Base-by-base conservation (phyloP, 2,329 filamentous ascomycete genomes). In the Ophiocordyceps unilateralis region DNA sequence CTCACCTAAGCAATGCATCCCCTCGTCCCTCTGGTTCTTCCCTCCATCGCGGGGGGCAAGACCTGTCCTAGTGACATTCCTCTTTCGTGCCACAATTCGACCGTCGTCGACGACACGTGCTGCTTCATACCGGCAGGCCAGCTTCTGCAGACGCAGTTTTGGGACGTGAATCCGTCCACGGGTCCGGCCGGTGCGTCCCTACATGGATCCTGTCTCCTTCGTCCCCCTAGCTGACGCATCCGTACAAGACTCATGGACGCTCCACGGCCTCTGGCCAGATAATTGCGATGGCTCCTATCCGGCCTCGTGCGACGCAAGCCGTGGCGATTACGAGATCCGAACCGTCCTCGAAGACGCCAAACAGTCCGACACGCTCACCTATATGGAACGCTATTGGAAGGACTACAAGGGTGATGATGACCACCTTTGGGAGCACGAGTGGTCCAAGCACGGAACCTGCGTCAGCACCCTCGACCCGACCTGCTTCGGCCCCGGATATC, bases 71-170 rank as follows among this genome's bases (percentile, higher is more conserved):
- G 43, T 41, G 46, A 63, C 45, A 53, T 61, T 5, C 68, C 70
- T 47, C 54, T 80, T 42, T 81, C 76, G 54, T 84, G 80, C 56
- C 72, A 78, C 49, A 78, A 78, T 52, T 71, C 68, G 7, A 74
- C 74, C 2, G 60, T 63, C 19, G 69, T 74, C 15, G 59, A 67
- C 42, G 68, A 85, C 53, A 70, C 77, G 8, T 87, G 82, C 64
- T 87, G 82, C 63, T 82, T 84, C 64, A 67, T 74, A 21, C 79
- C 81, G 0, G 75, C 79, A 5, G 82, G 82, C 8, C 73, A 82
- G 50, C 62, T 86, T 41, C 67, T 86, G 5, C 74, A 76, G 59
- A 86, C 82, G 3, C 81, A 86, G 53, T 86, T 87, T 61, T 87
- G 82, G 82, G 81, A 86, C 54, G 72, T 74, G 1, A 56, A 70